phyloP scores from a whole-genome alignment of 2,329 filamentous ascomycete genomes.

The Calonectria naviculata region DNA sequence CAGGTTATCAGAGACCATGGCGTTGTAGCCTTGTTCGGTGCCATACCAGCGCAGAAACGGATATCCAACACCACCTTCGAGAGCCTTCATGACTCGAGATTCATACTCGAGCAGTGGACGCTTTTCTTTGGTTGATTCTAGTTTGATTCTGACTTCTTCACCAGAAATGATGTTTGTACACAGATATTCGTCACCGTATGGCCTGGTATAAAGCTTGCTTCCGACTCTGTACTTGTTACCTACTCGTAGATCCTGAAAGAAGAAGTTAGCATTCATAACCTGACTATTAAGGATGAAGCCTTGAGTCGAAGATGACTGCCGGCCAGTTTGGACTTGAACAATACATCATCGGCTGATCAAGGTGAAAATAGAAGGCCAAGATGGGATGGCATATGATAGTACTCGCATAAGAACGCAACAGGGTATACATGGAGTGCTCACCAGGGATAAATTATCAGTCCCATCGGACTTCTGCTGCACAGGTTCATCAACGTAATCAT shows the following conservation, averaged over 20 bases:
- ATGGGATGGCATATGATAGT: neutral
- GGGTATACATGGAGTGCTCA: neutral
- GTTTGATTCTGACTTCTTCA: constrained; percentile 50
- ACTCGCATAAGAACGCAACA: neutral
- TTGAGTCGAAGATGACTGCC: neutral
- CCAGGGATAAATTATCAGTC: neutral
- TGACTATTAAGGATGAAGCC: neutral
- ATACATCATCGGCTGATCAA: neutral
- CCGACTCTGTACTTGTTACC: neutral
- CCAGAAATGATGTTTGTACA: neutral
- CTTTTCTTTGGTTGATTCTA: constrained; percentile 7
- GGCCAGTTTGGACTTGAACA: neutral
- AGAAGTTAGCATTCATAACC: neutral
- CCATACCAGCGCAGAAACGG: constrained; percentile 36
- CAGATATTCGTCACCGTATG: neutral
- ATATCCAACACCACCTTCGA: constrained; percentile 19
- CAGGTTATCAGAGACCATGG: constrained; percentile 39
- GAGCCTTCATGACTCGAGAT: constrained; percentile 21
- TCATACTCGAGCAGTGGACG: constrained; percentile 25
- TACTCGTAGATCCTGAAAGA: neutral
- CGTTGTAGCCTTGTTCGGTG: constrained; percentile 31
- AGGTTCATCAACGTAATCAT: neutral
- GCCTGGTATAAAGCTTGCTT: neutral
- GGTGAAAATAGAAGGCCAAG: neutral
- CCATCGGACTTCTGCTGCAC: neutral